phyloP scores from a whole-genome alignment of 2,329 filamentous ascomycete species.

The Fusarium pseudocircinatum region DNA sequence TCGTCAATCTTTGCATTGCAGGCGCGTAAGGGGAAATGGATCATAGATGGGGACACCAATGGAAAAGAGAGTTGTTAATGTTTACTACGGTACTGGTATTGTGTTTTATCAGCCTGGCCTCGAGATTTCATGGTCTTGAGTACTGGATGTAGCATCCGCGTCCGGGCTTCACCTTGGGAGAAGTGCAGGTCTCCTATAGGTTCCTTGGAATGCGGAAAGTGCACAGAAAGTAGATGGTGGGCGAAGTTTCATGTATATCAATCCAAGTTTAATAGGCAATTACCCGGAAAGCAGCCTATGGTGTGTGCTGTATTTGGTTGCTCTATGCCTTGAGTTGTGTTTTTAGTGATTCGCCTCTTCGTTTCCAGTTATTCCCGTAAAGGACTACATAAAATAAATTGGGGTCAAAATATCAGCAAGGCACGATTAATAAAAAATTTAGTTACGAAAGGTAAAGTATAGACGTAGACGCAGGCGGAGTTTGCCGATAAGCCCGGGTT shows the following conservation, averaged over 20 bases:
- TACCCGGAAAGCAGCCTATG: slow-evolving; percentile 14
- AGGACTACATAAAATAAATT: background rate
- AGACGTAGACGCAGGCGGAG: slow-evolving; percentile 6
- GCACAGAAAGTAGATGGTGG: slow-evolving; percentile 15
- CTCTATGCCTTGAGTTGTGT: background rate
- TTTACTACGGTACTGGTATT: slow-evolving; percentile 13
- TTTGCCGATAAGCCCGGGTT: slow-evolving; percentile 27
- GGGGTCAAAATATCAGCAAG: background rate
- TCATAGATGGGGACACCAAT: slow-evolving; percentile 24
- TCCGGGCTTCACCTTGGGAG: slow-evolving; percentile 29
- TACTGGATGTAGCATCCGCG: background rate
- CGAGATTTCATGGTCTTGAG: slow-evolving; percentile 14
- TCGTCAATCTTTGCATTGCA: slow-evolving; percentile 33
- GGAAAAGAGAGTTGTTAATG: slow-evolving; percentile 7
- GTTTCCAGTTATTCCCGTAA: background rate
- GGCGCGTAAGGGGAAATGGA: slow-evolving; percentile 21
- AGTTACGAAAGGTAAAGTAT: background rate
- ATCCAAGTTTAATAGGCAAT: slow-evolving; percentile 2
- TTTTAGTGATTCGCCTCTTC: background rate
- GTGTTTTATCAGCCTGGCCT: slow-evolving; percentile 20
- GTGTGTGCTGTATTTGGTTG: background rate
- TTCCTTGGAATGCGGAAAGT: slow-evolving; percentile 12
- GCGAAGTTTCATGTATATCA: slow-evolving; percentile 32
- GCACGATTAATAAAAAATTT: background rate
- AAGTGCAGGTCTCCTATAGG: slow-evolving; percentile 49